These are phyloP conservation scores for Blastosporella zonata DNA, from an alignment of 1,284 basidiomycete genomes.

Conservation along the genomic window DNA sequence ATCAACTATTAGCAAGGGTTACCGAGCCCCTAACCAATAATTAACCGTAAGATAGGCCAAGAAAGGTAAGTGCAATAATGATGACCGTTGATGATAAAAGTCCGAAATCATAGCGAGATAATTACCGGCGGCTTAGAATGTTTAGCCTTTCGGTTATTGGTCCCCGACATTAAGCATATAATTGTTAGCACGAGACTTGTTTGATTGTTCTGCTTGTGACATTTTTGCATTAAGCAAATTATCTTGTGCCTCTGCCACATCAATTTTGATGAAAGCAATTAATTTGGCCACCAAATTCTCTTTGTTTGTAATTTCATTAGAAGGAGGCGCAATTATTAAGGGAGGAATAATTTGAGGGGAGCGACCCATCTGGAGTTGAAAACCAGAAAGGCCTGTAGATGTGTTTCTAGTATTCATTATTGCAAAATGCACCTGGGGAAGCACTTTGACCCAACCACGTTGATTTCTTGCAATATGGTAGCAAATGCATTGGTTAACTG, in stretches of 20 bases:
- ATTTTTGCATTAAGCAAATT: conserved; percentile 22
- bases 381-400: not conserved
- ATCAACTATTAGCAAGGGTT: no score
- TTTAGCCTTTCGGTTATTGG: no score
- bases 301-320: not conserved
- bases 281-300: not conserved
- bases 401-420: not conserved
- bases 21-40: no score
- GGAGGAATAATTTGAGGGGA: not conserved
- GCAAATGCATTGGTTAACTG: not conserved
- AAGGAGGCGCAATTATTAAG: not conserved
- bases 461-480: not conserved
- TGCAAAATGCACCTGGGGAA: not conserved
- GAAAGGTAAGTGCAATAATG: conserved; percentile 23
- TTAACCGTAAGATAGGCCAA: no score
- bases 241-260: conserved; percentile 20
- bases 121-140: no score
- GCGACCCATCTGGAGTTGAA: not conserved
- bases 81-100: conserved; percentile 23
- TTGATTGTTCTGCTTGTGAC: conserved; percentile 20
- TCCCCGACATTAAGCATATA: conserved; percentile 13
- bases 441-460: not conserved
- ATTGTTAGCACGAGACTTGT: conserved; percentile 15
- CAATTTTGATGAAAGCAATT: no score
- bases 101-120: no score